Percentiles rank a stretch among this genome's conserved stretches.
These are phyloP conservation scores for Leishmania mexicana DNA, from an alignment of 208 protist genomes.

Conservation along the genomic window DNA sequence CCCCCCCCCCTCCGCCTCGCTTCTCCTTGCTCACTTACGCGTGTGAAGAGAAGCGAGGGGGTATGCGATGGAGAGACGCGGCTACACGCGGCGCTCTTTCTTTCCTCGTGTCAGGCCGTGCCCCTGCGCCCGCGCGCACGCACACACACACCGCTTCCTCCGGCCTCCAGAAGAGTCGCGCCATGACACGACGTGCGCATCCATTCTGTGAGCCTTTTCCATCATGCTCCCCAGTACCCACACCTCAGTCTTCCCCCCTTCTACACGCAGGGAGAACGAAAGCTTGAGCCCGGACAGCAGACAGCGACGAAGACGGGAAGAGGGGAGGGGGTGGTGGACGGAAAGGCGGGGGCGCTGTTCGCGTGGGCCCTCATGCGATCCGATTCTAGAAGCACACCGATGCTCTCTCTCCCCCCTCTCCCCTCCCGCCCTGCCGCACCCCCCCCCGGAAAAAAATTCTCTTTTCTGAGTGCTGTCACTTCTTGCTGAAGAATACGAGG, in stretches of 20 bases:
- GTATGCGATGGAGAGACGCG: neutral
- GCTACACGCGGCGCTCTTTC: neutral
- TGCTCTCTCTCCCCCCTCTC: neutral
- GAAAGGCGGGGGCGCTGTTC: neutral
- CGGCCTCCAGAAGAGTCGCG: neutral
- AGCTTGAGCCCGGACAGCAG: neutral
- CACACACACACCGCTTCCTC: neutral
- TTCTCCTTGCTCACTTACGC: neutral
- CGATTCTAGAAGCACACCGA: neutral
- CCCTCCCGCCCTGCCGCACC: neutral
- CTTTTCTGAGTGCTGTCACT: neutral
- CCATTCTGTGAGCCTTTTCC: neutral
- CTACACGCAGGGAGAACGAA: neutral
- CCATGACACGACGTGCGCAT: neutral
- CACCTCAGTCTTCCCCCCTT: neutral
- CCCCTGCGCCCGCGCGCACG: neutral
- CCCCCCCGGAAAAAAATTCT: neutral
- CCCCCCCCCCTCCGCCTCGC: neutral
- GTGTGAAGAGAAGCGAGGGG: neutral
- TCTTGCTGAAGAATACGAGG: neutral
- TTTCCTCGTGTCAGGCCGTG: neutral
- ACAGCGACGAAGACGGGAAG: neutral
- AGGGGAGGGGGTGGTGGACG: neutral
- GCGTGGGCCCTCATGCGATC: neutral
- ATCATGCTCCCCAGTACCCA: neutral